These are phyloP conservation scores for Tanacetum coccineum DNA, from an alignment of 129 eudicot genomes.

Conservation along the genomic window DNA sequence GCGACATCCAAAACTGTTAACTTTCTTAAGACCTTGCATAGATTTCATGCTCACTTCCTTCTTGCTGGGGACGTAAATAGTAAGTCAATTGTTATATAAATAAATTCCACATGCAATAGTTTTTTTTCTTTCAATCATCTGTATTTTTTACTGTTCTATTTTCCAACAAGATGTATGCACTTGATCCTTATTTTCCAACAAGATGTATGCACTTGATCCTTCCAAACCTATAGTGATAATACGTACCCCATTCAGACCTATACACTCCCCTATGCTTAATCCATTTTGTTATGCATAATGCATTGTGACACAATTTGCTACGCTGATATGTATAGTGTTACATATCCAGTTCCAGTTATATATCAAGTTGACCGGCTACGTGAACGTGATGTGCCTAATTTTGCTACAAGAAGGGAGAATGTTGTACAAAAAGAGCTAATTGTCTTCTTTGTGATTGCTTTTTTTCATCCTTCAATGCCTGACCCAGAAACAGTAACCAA, in stretches of 20 bases:
- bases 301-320: too few species aligned
- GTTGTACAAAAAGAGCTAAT: constrained; percentile 81
- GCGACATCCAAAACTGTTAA: constrained; percentile 95
- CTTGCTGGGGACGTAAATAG: constrained; percentile 76
- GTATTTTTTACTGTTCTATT: constrained; percentile 5
- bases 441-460: constrained; percentile 74
- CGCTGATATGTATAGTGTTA: too few species aligned
- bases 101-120: background rate
- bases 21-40: constrained; percentile 77
- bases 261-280: constrained; percentile 10
- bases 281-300: too few species aligned
- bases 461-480: constrained; percentile 84
- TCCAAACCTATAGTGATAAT: background rate
- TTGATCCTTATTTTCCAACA: too few species aligned
- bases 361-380: constrained; percentile 80
- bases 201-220: too few species aligned
- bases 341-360: constrained; percentile 68
- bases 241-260: constrained; percentile 4
- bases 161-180: constrained; percentile 20
- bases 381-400: constrained; percentile 74
- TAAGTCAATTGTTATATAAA: constrained; percentile 39
- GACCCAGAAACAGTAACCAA: constrained; percentile 63
- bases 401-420: constrained; percentile 84
- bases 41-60: constrained; percentile 91
- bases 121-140: background rate